Evolutionary conservation across 1,139 yeast species (phyloP), one percentile per base, ranked within the genome.

Genomic region (Magnusiomyces suaveolens): DNA sequence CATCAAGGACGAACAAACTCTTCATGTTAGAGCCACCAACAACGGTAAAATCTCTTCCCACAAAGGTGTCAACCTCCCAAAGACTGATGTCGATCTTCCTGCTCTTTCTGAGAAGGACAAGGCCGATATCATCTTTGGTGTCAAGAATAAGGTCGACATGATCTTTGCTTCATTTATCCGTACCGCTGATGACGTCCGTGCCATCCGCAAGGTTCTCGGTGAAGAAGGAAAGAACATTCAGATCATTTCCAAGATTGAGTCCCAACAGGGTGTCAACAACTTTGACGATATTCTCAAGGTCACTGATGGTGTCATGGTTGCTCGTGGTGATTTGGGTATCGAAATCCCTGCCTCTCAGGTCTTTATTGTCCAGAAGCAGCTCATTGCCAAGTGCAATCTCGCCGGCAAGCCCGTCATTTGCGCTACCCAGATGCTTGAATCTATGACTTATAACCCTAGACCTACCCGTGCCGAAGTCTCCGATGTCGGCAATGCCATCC

Each of bases 381-480:
- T 92, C 78, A 92, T 92, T 73, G 97, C 98, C 69, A 92, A 92
- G 79, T 92, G 96, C 81, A 94, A 92, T 83, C 80, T 90, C 72
- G 97, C 96, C 64, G 99, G 97, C 72, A 92, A 94, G 82, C 98
- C 99, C 70, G 97, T 89, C 65, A 89, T 92, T 72, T 94, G 98
- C 79, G 99, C 99, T 63, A 92, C 99, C 63, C 99, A 92, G 79
- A 92, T 92, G 98, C 85, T 92, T 75, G 99, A 92, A 78, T 88
- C 97, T 59, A 92, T 92, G 99, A 92, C 97, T 59, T 88, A 85
- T 77, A 94, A 92, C 84, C 99, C 99, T 72, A 86, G 98, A 77
- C 98, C 99, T 75, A 92, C 99, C 72, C 87, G 99, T 79, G 99
- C 99, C 65, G 99, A 92, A 79, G 97, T 92, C 61, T 85, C 96